Evolutionary conservation across 352 stramenopile species (phyloP).

Genomic region (Pythium periplocum): DNA sequence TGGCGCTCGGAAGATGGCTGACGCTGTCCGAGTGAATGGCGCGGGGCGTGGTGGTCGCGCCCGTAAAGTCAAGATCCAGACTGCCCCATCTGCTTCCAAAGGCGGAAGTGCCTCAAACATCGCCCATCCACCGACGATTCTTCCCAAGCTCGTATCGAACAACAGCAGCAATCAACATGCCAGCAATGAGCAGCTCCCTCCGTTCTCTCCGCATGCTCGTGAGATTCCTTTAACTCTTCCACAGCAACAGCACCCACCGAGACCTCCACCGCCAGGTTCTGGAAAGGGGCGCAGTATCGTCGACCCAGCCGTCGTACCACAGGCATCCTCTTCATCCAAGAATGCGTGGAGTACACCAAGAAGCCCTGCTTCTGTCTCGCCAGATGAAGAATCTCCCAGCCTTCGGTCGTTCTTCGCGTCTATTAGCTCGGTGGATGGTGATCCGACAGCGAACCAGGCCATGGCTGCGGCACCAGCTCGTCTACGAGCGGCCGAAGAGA

Average conservation of each 20-base stretch:
- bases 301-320: slow-evolving; percentile 13
- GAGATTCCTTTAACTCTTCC: slow-evolving; percentile 15
- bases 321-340: slow-evolving; percentile 24
- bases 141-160: not conserved
- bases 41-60: not conserved
- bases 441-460: no score
- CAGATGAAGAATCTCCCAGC: not conserved
- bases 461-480: slow-evolving; percentile 23
- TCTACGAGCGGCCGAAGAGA: slow-evolving; percentile 41
- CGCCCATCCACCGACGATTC: no score
- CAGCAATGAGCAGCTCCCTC: slow-evolving; percentile 12
- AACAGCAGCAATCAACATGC: slow-evolving; percentile 15
- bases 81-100: not conserved
- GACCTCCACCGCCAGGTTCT: slow-evolving; percentile 6
- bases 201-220: slow-evolving; percentile 25
- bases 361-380: slow-evolving; percentile 17
- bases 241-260: slow-evolving; percentile 2
- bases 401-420: slow-evolving; percentile 29
- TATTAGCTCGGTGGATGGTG: not conserved
- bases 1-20: no score
- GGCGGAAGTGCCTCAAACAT: no score
- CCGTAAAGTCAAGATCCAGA: slow-evolving; percentile 12
- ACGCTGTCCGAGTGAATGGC: no score
- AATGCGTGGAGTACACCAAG: slow-evolving; percentile 55
- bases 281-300: slow-evolving; percentile 3